Conservation (phyloP, 1,139 yeast genomes). For the Debaryomycetaceae sp. region DNA sequence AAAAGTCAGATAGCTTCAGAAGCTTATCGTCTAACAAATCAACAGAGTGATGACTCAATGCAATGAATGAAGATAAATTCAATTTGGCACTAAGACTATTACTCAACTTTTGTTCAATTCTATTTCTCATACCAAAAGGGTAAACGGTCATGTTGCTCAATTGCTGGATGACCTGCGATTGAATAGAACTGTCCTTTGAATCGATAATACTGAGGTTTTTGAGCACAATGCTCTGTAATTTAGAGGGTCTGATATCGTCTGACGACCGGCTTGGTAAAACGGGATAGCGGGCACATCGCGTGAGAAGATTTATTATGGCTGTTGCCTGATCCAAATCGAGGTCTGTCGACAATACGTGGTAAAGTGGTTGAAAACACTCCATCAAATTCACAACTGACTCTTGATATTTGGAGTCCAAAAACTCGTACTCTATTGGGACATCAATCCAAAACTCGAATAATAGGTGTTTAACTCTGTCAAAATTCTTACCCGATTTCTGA, state of each 20-base stretch:
- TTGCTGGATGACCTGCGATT: constrained; percentile 49
- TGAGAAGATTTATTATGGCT: constrained; percentile 45
- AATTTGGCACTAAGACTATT: constrained; percentile 26
- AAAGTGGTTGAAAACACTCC: constrained; percentile 47
- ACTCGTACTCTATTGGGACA: constrained; percentile 58
- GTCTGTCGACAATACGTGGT: constrained; percentile 27
- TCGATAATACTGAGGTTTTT: constrained; percentile 38
- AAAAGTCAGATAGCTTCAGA: constrained; percentile 23
- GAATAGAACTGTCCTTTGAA: constrained; percentile 28
- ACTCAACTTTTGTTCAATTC: constrained; percentile 41
- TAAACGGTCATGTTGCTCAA: constrained; percentile 49
- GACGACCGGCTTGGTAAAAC: constrained; percentile 46
- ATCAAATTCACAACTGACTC: constrained; percentile 53
- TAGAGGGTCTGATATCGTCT: constrained; percentile 51
- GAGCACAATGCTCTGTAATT: constrained; percentile 51
- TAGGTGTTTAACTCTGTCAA: constrained; percentile 26
- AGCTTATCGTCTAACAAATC: constrained; percentile 38
- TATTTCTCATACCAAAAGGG: constrained; percentile 57
- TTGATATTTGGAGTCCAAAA: constrained; percentile 51
- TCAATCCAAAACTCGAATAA: constrained; percentile 64
- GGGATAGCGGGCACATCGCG: constrained; percentile 65
- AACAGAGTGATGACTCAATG: constrained; percentile 54
- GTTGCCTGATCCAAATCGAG: constrained; percentile 34
- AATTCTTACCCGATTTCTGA: constrained; percentile 2
- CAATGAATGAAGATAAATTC: constrained; percentile 65